Base-by-base conservation (phyloP, 2,329 filamentous ascomycete genomes). In the Cytospora chrysosperma region DNA sequence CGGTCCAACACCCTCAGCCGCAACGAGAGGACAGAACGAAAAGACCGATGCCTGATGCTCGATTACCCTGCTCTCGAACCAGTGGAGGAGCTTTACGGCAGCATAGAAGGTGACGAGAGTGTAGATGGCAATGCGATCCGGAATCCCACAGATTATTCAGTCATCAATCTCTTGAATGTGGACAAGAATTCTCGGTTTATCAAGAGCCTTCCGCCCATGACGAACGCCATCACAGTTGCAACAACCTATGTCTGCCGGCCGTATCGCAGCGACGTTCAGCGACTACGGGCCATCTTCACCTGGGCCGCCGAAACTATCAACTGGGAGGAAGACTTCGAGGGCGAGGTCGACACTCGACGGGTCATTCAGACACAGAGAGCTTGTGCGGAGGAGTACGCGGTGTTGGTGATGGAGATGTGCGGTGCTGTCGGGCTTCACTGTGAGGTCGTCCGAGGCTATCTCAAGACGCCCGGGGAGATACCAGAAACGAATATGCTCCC, bases 181-280 rank as follows among this genome's bases (percentile, higher is more conserved):
- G 95, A 99, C 79, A 99, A 99, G 77, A 97, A 93, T 72, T 91
- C 93, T 6, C 88, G 95, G 1, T 99, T 98, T 75, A 85, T 98
- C 67, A 91, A 87, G 72, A 92, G 86, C 69, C 81, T 97, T 19
- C 93, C 94, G 0, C 87, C 91, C 0, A 90, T 89, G 77, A 92
- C 90, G 0, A 97, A 91, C 19, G 88, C 94, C 0, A 85, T 89
- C 28, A 91, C 89, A 32, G 81, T 99, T 19, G 93, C 95, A 0
- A 95, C 95, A 63, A 92, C 89, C 1, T 97, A 97, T 73, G 88
- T 99, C 13, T 99, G 96, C 72, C 87, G 95, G 30, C 96, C 95
- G 0, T 97, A 97, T 75, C 85, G 93, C 65, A 97, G 92, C 75
- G 94, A 98, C 70, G 92, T 97, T 0, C 95, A 99, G 75, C 86